Evolutionary conservation across 2,329 filamentous ascomycete genomes (phyloP), one percentile per base, ranked within the genome.

Genomic region (Graphiopsis chlorocephala): DNA sequence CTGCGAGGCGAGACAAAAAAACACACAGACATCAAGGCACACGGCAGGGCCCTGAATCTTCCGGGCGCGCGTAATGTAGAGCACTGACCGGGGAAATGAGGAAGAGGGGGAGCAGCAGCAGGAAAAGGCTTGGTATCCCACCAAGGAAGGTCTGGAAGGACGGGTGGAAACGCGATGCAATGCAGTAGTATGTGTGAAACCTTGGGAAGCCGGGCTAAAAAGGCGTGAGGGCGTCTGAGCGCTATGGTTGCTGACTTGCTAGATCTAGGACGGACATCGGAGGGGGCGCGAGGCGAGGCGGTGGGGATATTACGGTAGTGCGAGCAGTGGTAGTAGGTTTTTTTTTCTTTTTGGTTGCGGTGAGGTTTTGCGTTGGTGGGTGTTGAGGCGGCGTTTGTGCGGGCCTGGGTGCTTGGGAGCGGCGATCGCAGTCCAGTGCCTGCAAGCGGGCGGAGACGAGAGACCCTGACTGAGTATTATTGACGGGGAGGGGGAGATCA

Each of bases 21-120:
- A n/a, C 50, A 53, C 48, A 15, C 47, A 31, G n/a, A n/a, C n/a
- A n/a, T n/a, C n/a, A n/a, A n/a, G n/a, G n/a, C 26, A 53, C 50
- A 28, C 50, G 26, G 26, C 50, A 53, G 17, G 25, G 50, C 26
- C 50, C 50, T 53, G 29, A 29, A 53, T 31, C 17, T 53, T 53
- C 50, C 50, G 48, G 12, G 15, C 50, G 47, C 47, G 25, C 17
- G 47, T 26, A 25, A 12, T 14, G 35, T 8, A 52, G 55, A 25
- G 55, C 55, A 58, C 55, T 58, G 55, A 58, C 55, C 55, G 55
- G 55, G 55, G 55, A 58, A 58, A 58, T 26, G 35, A 58, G 35
- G 55, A 25, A 56, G 12, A 50, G 47, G 14, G 10, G 38, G 14
- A 45, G 17, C 15, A n/a, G 14, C 38, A n/a, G n/a, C n/a, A n/a